phyloP scores from a whole-genome alignment of 2,329 filamentous ascomycete genomes.

The Pyrenochaeta sp. region DNA sequence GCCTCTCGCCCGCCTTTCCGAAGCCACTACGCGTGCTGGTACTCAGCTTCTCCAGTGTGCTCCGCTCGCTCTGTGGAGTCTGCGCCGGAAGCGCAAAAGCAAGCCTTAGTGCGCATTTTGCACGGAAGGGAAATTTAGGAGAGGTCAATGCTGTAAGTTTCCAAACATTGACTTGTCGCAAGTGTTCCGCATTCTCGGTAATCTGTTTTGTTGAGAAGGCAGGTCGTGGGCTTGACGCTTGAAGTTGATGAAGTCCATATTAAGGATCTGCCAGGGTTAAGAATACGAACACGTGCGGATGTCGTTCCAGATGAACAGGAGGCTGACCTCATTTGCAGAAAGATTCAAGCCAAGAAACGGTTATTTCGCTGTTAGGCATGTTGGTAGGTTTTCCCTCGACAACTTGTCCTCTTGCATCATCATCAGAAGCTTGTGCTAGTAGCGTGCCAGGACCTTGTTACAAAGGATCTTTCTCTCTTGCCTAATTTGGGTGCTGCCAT shows the following conservation, averaged over 20 bases:
- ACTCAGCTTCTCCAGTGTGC: conserved; percentile 66
- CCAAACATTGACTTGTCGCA: not conserved
- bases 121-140: conserved; percentile 82
- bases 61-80: conserved; percentile 81
- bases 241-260: conserved; percentile 23
- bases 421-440: not conserved
- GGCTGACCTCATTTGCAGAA: conserved; percentile 57
- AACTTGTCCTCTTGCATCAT: no score
- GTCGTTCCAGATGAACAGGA: conserved; percentile 18
- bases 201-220: conserved; percentile 20
- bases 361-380: conserved; percentile 89
- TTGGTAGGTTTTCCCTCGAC: conserved; percentile 25
- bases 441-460: not conserved
- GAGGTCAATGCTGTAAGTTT: conserved; percentile 81
- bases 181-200: conserved; percentile 1
- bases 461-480: conserved; percentile 2
- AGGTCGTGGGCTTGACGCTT: conserved; percentile 7
- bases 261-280: conserved; percentile 8
- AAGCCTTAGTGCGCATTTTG: conserved; percentile 90
- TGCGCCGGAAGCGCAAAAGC: conserved; percentile 91
- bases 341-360: conserved; percentile 94
- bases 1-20: conserved; percentile 77
- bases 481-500: not conserved
- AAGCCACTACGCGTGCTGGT: conserved; percentile 63
- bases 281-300: conserved; percentile 21